Conservation (phyloP, 257 asterid genomes). For the Sherardia arvensis region DNA sequence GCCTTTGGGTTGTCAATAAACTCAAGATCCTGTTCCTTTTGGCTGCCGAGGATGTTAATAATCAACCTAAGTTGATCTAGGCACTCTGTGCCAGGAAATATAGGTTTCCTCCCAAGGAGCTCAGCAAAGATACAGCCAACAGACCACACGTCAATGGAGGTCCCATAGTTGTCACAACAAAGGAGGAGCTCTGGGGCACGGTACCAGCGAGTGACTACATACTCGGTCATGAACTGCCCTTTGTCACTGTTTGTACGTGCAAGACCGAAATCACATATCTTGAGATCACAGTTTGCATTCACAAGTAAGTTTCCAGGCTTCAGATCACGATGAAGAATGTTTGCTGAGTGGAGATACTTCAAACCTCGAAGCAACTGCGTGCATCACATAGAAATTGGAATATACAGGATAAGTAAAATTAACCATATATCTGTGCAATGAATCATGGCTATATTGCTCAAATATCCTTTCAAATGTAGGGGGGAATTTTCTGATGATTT, state of each 20-base stretch:
- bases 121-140: conserved; percentile 24
- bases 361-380: conserved; percentile 23
- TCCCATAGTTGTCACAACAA: conserved; percentile 23
- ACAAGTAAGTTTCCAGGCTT: conserved; percentile 22
- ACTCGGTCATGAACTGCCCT: conserved; percentile 26
- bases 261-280: conserved; percentile 22
- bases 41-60: conserved; percentile 22
- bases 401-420: not conserved
- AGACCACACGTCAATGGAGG: conserved; percentile 24
- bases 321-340: conserved; percentile 22
- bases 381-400: not conserved
- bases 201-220: conserved; percentile 25
- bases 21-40: conserved; percentile 15
- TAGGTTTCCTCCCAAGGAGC: conserved; percentile 22
- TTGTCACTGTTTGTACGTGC: conserved; percentile 20
- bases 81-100: conserved; percentile 21
- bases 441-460: not conserved
- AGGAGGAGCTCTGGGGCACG: conserved; percentile 22
- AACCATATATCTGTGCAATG: not conserved
- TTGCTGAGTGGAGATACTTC: conserved; percentile 23
- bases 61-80: conserved; percentile 23
- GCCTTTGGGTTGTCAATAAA: conserved; percentile 23
- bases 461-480: not conserved
- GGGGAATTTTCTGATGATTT: not conserved
- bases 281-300: conserved; percentile 23